Evolutionary conservation across 73 alveolate species (phyloP), one percentile per base, ranked within the genome.

Genomic region (Breviolum minutum): DNA sequence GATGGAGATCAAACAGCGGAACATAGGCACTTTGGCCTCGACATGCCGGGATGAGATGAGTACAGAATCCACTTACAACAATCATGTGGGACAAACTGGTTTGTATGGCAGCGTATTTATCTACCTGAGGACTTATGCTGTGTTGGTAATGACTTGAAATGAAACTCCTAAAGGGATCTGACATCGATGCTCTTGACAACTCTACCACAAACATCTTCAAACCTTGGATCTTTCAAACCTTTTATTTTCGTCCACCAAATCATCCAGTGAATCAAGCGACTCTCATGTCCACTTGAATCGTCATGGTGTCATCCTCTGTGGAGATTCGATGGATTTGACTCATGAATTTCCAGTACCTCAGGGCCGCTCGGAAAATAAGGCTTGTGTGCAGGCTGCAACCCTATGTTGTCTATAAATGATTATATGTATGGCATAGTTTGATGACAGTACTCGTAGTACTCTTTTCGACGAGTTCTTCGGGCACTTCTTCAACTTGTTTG

Each of bases 301-400:
- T 22, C 94, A 86, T 88, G 71, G 10, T 64, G 71, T 54, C 70
- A 68, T 61, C 90, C 14, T 92, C 74, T 7, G 30, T 70, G n/a
- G 29, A 17, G 27, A 92, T 68, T 40, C 80, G 90, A n/a, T 92
- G 98, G 90, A 92, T 92, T 84, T 92, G 98, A 54, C 74, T 54
- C 98, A 92, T 54, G 81, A 92, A 92, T 60, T 92, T 92, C 98
- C 98, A 92, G 87, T 92, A 92, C 98, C 98, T 92, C 62, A 22
- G 66, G 54, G 71, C 83, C 10, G 2, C 11, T 66, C 8, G 77
- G 77, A 6, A 22, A 17, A 22, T 6, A 22, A 17, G 77, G 77
- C 17, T 1, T 1, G 77, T 4, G 6, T 68, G 6, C 77, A 68
- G n/a, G 77, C n/a, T 22, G n/a, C n/a, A 4, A 2, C 77, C 77